Evolutionary conservation across 352 stramenopile genomes (phyloP), one percentile per base, ranked within the genome.

Genomic region (Globisporangium heterothallicum): DNA sequence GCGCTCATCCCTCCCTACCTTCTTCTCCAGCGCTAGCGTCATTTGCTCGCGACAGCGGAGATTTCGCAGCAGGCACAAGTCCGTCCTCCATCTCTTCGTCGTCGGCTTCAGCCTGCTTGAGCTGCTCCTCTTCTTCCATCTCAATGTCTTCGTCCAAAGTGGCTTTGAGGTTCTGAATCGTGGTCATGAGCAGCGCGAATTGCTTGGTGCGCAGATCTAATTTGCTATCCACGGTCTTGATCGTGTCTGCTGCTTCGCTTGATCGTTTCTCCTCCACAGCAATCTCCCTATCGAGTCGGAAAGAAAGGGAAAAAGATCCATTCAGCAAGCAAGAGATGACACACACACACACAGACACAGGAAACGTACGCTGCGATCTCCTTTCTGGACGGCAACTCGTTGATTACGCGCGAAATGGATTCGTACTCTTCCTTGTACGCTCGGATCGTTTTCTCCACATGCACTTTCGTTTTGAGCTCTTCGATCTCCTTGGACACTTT

Each of bases 361-460:
- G 1, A 24, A 36, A 78, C 72, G 58, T 67, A 82, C 61, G 60
- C 65, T n/a, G 67, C 66, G 26, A 84, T 82, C 0, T 86, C 70
- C 36, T 66, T 61, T 21, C 80, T 57, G 13, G 84, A 88, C 52
- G 82, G 80, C 35, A 92, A 57, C 53, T 89, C 68, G 56, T 95
- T 95, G 58, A 95, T 76, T 3, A 91, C 77, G 14, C 80, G 64
- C 30, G 84, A 82, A 46, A 90, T 83, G 16, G 78, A 88, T 58
- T 95, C 84, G 64, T 95, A 95, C 58, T 93, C 84, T 56, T 95
- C 81, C 55, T 95, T 95, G 62, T 93, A 93, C 26, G 73, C 74
- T 7, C 82, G 77, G 18, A 93, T 65, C 0, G 65, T 81, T 57
- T 83, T 86, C 51, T 95, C 82, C 22, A 79, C 68, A 36, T 79